Percentiles rank a stretch among this genome's conserved stretches.
phyloP scores from a whole-genome alignment of 306 rosid species.

The Leucaena leucocephala region DNA sequence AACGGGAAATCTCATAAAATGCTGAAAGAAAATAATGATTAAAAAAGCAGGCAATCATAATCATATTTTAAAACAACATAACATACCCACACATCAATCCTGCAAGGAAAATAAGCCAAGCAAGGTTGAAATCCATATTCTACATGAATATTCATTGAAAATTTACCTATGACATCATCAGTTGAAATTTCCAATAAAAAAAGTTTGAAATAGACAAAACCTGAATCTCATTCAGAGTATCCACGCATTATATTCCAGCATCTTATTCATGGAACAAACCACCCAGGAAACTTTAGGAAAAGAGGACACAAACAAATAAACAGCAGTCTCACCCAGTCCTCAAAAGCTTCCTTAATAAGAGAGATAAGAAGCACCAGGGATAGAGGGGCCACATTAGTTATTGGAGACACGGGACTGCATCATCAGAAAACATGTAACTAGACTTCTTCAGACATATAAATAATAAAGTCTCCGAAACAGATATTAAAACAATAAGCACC shows the following conservation, averaged over 20 bases:
- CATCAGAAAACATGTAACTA: constrained; percentile 43
- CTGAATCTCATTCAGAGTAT: constrained; percentile 1
- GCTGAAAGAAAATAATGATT: neutral
- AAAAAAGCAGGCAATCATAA: neutral
- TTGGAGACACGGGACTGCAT: constrained; percentile 88
- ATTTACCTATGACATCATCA: neutral
- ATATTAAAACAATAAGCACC: constrained; percentile 21
- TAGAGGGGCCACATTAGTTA: constrained; percentile 87
- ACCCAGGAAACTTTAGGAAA: neutral
- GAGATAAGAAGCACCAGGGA: constrained; percentile 88
- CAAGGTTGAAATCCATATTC: neutral
- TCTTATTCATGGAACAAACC: neutral
- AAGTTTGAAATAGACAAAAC: constrained; percentile 11
- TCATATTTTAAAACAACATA: neutral
- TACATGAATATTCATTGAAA: constrained; percentile 2
- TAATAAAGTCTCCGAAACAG: neutral
- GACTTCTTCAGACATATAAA: neutral
- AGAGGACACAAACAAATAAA: constrained; percentile 19
- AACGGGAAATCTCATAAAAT: neutral
- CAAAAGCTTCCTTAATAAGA: constrained; percentile 91
- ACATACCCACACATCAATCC: neutral
- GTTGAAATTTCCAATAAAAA: constrained; percentile 17
- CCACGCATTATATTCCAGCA: neutral
- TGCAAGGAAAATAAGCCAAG: constrained; percentile 17
- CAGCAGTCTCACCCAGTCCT: constrained; percentile 79